Conservation (phyloP, 768 basidiomycete genomes). For the Macrolepiota dolichaula region DNA sequence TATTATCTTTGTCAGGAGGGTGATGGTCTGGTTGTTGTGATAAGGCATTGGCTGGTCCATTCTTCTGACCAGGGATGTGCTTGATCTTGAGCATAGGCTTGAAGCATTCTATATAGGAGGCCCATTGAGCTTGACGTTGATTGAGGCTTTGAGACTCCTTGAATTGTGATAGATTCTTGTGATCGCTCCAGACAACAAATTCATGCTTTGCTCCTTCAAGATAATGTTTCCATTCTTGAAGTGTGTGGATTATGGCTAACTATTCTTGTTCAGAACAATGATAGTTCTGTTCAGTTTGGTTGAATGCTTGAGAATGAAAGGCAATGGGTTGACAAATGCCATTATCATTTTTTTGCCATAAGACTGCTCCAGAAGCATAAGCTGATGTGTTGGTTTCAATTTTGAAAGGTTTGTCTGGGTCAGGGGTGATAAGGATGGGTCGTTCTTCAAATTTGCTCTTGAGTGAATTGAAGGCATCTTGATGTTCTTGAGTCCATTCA, state of each 20-base stretch:
- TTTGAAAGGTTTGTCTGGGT: not conserved
- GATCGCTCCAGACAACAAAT: not conserved
- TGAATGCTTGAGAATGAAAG: not conserved
- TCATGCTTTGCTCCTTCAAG: not conserved
- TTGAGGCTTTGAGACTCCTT: too few species aligned
- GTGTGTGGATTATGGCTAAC: not conserved
- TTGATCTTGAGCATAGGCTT: too few species aligned
- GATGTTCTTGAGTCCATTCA: slow-evolving; percentile 20
- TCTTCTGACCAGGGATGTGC: too few species aligned
- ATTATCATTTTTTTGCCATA: not conserved
- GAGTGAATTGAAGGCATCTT: slow-evolving; percentile 24
- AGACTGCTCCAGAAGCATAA: not conserved
- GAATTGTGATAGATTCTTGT: not conserved
- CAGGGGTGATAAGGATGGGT: not conserved
- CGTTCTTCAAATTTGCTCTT: slow-evolving; percentile 19
- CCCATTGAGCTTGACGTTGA: too few species aligned
- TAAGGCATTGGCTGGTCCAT: too few species aligned
- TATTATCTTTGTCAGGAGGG: too few species aligned
- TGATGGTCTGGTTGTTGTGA: too few species aligned
- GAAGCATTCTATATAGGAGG: too few species aligned
- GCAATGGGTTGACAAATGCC: not conserved
- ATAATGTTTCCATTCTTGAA: not conserved
- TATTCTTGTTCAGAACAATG: not conserved
- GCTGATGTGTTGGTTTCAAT: not conserved
- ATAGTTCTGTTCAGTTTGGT: not conserved